phyloP scores from a whole-genome alignment of 2,329 filamentous ascomycete genomes.

The Tricladium varicosporioides region DNA sequence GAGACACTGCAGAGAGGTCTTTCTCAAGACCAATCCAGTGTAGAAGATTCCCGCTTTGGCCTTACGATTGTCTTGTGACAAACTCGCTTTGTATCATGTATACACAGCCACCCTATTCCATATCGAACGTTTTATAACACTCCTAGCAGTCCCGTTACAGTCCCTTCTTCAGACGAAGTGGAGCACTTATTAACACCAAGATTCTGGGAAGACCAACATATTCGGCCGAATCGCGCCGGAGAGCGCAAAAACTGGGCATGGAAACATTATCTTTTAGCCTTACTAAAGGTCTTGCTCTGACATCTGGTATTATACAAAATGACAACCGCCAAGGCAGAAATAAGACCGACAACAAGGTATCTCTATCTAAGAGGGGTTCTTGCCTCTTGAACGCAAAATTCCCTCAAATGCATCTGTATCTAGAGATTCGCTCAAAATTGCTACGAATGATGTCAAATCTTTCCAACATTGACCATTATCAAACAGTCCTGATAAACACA shows the following conservation, averaged over 20 bases:
- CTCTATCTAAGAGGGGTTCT: constrained; percentile 9
- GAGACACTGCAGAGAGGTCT: background rate
- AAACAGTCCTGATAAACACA: constrained; percentile 19
- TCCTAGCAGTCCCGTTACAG: constrained; percentile 1
- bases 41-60: constrained; percentile 1
- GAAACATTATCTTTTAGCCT: constrained; percentile 19
- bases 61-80: constrained; percentile 5
- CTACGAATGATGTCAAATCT: constrained; percentile 24
- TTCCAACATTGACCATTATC: constrained; percentile 21
- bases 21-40: constrained; percentile 4
- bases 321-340: background rate
- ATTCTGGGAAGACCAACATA: no score
- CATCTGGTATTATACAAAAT: constrained; percentile 10
- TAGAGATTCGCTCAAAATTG: constrained; percentile 13
- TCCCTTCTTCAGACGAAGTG: constrained; percentile 5
- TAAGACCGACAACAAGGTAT: background rate
- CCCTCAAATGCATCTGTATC: constrained; percentile 6
- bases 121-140: background rate
- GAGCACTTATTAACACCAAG: background rate
- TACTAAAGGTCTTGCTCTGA: constrained; percentile 12
- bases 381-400: constrained; percentile 1
- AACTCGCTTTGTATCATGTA: constrained; percentile 6
- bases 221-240: background rate
- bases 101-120: background rate
- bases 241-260: constrained; percentile 1